These are phyloP conservation scores for Dryas integrifolia DNA, from an alignment of 331 rosid species.

Conservation along the genomic window DNA sequence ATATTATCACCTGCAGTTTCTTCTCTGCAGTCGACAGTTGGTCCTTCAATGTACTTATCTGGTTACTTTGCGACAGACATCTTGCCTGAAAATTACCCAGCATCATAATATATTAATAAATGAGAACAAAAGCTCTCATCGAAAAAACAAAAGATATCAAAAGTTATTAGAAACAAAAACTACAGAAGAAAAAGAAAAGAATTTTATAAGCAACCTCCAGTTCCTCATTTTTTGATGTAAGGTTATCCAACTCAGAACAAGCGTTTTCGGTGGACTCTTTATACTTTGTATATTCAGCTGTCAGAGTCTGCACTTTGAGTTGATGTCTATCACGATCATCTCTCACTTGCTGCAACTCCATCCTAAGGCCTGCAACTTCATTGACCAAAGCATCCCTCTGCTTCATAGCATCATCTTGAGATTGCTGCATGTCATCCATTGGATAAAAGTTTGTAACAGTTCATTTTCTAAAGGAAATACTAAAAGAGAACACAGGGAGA, in stretches of 20 bases:
- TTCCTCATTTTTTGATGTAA: slow-evolving; percentile 51
- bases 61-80: slow-evolving; percentile 59
- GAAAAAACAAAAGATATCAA: neutral
- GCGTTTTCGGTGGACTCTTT: slow-evolving; percentile 63
- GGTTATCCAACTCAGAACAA: slow-evolving; percentile 51
- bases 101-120: slow-evolving; percentile 2
- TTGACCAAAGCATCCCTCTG: slow-evolving; percentile 75
- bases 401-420: slow-evolving; percentile 89
- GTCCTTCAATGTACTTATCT: slow-evolving; percentile 55
- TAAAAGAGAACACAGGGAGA: neutral
- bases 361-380: slow-evolving; percentile 61
- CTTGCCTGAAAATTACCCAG: slow-evolving; percentile 52
- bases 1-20: slow-evolving; percentile 65
- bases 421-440: slow-evolving; percentile 42
- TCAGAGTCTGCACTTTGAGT: slow-evolving; percentile 56
- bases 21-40: slow-evolving; percentile 61
- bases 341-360: slow-evolving; percentile 77
- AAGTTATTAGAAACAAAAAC: slow-evolving; percentile 13
- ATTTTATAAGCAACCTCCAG: slow-evolving; percentile 56
- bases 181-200: slow-evolving; percentile 13
- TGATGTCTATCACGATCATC: slow-evolving; percentile 66
- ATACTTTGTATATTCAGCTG: slow-evolving; percentile 58
- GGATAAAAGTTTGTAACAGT: neutral
- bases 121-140: no score
- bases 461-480: neutral